Percentiles rank a stretch among this genome's conserved stretches.
Evolutionary conservation across 805 yeast genomes (phyloP).

Genomic region (Pichia exigua): DNA sequence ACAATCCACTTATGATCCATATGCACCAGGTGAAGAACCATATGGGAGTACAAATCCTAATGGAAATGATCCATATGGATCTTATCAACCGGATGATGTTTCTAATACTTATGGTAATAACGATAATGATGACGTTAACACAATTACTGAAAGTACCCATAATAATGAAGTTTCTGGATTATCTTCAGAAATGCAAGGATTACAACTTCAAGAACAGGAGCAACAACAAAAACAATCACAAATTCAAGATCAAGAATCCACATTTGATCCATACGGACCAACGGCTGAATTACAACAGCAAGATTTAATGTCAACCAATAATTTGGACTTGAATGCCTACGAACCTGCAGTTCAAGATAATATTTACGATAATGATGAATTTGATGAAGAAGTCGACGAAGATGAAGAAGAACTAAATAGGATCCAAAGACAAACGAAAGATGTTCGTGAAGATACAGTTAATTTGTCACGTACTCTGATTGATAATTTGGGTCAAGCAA

Average conservation of each 20-base stretch:
- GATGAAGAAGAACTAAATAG: slow-evolving; percentile 83
- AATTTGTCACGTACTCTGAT: slow-evolving; percentile 81
- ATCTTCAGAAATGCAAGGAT: slow-evolving; percentile 4
- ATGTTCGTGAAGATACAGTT: slow-evolving; percentile 60
- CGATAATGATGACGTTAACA: neutral
- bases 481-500: slow-evolving; percentile 63
- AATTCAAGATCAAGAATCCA: slow-evolving; percentile 7
- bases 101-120: neutral
- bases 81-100: neutral
- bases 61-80: neutral
- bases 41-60: neutral
- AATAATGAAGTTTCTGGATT: neutral
- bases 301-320: slow-evolving; percentile 5
- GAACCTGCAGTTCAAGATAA: slow-evolving; percentile 13
- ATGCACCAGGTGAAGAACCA: slow-evolving; percentile 16
- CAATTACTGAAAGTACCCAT: neutral
- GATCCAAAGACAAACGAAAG: slow-evolving; percentile 71
- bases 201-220: slow-evolving; percentile 8
- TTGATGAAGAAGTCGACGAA: slow-evolving; percentile 57
- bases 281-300: slow-evolving; percentile 8
- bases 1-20: slow-evolving; percentile 21
- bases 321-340: slow-evolving; percentile 24
- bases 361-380: slow-evolving; percentile 21
- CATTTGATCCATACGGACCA: slow-evolving; percentile 23
- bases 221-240: slow-evolving; percentile 5